Percentiles rank a stretch among this genome's conserved stretches.
phyloP scores from a whole-genome alignment of 495 filamentous ascomycete genomes.

The Chaetomidium leptoderma region DNA sequence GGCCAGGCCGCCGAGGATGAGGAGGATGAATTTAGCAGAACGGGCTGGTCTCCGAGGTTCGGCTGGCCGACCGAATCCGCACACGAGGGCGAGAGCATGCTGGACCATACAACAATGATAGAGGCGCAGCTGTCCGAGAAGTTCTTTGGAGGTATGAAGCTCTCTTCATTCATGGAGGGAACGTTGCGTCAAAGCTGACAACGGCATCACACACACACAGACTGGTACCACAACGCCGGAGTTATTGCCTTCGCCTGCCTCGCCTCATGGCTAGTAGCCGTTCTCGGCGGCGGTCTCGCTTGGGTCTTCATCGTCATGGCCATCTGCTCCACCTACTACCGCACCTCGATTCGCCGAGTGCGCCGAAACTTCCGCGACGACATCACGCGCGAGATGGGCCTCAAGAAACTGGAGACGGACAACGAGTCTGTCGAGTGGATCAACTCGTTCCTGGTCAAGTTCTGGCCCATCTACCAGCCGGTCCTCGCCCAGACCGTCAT shows the following conservation, averaged over 20 bases:
- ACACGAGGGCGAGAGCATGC: constrained; percentile 57
- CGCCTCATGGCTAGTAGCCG: constrained; percentile 80
- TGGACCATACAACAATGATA: constrained; percentile 85
- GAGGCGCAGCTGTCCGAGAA: constrained; percentile 82
- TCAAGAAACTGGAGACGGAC: constrained; percentile 84
- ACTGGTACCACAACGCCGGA: constrained; percentile 96
- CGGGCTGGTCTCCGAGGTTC: constrained; percentile 87
- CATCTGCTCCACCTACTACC: constrained; percentile 88
- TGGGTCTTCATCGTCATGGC: constrained; percentile 95
- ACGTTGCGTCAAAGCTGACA: neutral
- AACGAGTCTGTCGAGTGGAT: constrained; percentile 97
- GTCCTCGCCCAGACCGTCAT: constrained; percentile 90
- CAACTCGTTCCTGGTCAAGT: constrained; percentile 96
- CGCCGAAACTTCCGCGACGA: constrained; percentile 96
- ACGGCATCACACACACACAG: constrained; percentile 48
- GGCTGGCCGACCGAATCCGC: constrained; percentile 53
- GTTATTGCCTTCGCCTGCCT: constrained; percentile 92
- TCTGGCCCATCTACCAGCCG: constrained; percentile 98
- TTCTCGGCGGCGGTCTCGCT: constrained; percentile 82
- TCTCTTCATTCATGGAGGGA: neutral
- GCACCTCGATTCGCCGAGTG: constrained; percentile 88
- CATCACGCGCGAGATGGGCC: constrained; percentile 84
- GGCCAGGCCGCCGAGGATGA: constrained; percentile 53
- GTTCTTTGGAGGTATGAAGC: constrained; percentile 81
- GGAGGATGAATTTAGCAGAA: constrained; percentile 56